Evolutionary conservation across 2,329 filamentous ascomycete genomes (phyloP).

Genomic region (Cladophialophora bantiana): DNA sequence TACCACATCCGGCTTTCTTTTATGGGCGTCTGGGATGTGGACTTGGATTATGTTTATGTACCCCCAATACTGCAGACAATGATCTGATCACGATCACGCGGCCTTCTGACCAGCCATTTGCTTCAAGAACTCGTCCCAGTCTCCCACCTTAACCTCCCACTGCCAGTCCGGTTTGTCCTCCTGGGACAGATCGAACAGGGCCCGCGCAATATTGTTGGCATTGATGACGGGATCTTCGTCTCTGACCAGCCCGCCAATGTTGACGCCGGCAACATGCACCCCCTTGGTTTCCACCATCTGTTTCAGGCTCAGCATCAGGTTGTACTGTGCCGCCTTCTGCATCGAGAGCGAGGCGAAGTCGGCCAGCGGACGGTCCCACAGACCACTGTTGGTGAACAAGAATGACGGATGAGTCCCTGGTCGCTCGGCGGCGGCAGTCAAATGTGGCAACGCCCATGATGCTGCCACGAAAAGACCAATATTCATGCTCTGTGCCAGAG

Average conservation of each 20-base stretch:
- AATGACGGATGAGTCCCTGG: constrained; percentile 28
- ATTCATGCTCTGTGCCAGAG: constrained; percentile 25
- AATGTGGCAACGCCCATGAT: constrained; percentile 31
- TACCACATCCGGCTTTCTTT: too few species aligned
- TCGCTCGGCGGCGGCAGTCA: constrained; percentile 19
- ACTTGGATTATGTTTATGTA: too few species aligned
- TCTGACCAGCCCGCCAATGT: constrained; percentile 36
- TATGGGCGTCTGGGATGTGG: too few species aligned
- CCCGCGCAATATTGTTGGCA: constrained; percentile 33
- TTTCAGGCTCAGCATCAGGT: constrained; percentile 26
- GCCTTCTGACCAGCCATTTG: constrained; percentile 16
- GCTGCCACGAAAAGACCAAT: constrained; percentile 31
- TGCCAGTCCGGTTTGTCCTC: constrained; percentile 35
- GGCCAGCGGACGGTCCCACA: constrained; percentile 26
- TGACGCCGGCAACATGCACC: constrained; percentile 40
- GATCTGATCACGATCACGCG: neutral
- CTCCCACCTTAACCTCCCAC: constrained; percentile 34
- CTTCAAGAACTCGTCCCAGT: constrained; percentile 27
- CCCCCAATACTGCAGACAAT: neutral
- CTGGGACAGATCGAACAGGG: constrained; percentile 38
- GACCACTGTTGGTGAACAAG: constrained; percentile 27
- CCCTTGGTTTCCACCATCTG: constrained; percentile 34
- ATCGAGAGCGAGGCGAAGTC: constrained; percentile 28
- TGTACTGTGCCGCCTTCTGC: constrained; percentile 34
- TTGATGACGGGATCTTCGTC: constrained; percentile 34